Conservation (phyloP, 768 basidiomycete genomes). For the Termitomyces sp. region DNA sequence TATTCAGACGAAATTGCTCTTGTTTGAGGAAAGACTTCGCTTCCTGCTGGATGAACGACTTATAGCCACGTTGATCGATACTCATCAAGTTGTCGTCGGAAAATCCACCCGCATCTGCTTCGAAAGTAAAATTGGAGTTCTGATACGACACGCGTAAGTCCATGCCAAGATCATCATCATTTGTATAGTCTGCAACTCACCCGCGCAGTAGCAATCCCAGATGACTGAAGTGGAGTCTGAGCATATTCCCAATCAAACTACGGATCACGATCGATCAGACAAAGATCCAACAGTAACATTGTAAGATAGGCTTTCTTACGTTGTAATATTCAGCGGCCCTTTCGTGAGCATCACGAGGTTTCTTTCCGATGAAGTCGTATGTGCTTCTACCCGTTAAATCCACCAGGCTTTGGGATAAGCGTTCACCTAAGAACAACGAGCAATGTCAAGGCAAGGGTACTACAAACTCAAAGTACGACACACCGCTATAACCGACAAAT, state of each 20-base stretch:
- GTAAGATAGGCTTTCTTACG: too few species aligned
- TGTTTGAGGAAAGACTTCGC: not conserved
- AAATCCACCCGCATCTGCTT: not conserved
- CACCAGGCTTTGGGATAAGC: constrained; percentile 43
- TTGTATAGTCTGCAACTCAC: not conserved
- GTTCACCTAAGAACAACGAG: constrained; percentile 34
- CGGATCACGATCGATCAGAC: too few species aligned
- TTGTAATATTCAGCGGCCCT: too few species aligned
- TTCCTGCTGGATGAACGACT: not conserved
- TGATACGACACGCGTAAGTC: not conserved
- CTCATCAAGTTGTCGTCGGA: not conserved
- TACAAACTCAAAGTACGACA: too few species aligned
- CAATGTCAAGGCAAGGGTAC: not conserved
- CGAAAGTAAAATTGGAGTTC: not conserved
- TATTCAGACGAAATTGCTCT: not conserved
- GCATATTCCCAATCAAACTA: constrained; percentile 1
- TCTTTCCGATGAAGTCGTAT: constrained; percentile 50
- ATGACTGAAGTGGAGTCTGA: not conserved
- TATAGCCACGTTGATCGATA: not conserved
- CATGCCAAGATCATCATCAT: too few species aligned
- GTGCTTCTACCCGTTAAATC: constrained; percentile 55
- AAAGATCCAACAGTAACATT: too few species aligned
- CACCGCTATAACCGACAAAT: not conserved
- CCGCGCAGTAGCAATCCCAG: not conserved
- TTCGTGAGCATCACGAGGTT: constrained; percentile 22